phyloP scores from a whole-genome alignment of 2,329 filamentous ascomycete species.

The Gliomastix tumulicola region DNA sequence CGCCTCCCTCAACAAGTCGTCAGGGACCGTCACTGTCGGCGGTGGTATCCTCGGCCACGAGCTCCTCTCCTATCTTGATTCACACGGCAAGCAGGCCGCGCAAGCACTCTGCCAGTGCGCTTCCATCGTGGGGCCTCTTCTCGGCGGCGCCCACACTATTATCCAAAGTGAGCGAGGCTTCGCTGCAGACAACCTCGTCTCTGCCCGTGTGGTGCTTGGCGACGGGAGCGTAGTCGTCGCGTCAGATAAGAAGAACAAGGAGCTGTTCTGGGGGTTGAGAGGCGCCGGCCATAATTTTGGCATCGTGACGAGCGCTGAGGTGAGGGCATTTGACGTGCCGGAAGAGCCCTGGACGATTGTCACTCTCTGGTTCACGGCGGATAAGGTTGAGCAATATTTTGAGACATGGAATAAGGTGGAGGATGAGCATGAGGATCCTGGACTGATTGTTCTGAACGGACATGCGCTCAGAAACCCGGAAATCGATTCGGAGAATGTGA shows the following conservation, averaged over 20 bases:
- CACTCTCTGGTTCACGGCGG: conserved; percentile 23
- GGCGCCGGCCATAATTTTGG: conserved; percentile 50
- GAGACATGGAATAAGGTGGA: conserved; percentile 6
- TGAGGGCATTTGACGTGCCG: conserved; percentile 36
- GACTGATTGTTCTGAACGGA: conserved; percentile 3
- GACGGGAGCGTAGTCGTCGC: conserved; percentile 30
- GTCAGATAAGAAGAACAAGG: conserved; percentile 24
- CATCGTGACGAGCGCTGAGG: conserved; percentile 35
- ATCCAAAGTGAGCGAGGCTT: conserved; percentile 42
- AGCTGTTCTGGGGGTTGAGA: conserved; percentile 37
- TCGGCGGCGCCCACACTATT: conserved; percentile 47
- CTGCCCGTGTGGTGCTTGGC: conserved; percentile 39
- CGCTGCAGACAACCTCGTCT: conserved; percentile 39
- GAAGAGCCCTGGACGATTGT: conserved; percentile 26
- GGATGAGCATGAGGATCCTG: conserved; percentile 1
- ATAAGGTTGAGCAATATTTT: conserved; percentile 10
- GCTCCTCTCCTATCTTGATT: conserved; percentile 3
- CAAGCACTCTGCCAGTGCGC: conserved; percentile 30
- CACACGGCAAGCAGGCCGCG: conserved; percentile 12
- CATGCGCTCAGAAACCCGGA: not conserved
- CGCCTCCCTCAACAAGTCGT: too few relatives aligned
- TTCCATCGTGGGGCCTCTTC: conserved; percentile 32
- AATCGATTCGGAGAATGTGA: conserved; percentile 5
- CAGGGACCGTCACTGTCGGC: too few relatives aligned
- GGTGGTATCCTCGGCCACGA: conserved; percentile 7